Evolutionary conservation across 768 basidiomycete species (phyloP).

Genomic region (Tricholoma hemisulphureum): DNA sequence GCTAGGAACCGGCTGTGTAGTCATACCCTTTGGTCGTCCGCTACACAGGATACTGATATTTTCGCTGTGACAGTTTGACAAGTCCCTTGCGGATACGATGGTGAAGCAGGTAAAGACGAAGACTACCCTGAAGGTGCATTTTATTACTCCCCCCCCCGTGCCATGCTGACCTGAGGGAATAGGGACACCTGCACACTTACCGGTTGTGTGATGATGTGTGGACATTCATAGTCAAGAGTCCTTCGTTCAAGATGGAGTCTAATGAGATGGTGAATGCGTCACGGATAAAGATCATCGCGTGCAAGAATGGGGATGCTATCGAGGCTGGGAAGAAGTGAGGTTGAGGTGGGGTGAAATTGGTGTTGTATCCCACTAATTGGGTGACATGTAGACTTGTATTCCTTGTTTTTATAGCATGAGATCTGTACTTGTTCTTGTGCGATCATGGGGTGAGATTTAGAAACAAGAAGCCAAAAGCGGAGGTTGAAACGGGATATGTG

Average conservation of each 20-base stretch:
- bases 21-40: background rate
- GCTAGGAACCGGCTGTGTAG: background rate
- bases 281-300: conserved; percentile 96
- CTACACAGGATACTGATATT: background rate
- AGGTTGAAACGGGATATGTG: conserved; percentile 14
- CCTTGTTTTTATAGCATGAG: too few species aligned
- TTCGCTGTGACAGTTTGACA: conserved; percentile 76
- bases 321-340: conserved; percentile 75
- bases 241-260: conserved; percentile 93
- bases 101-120: conserved; percentile 94
- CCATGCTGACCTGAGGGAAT: background rate
- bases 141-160: conserved; percentile 3
- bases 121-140: conserved; percentile 81
- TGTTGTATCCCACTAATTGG: background rate
- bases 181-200: conserved; percentile 93
- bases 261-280: conserved; percentile 71
- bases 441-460: background rate
- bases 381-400: too few species aligned
- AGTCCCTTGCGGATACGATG: conserved; percentile 89
- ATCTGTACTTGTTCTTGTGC: too few species aligned
- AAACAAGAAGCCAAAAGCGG: conserved; percentile 16
- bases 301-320: conserved; percentile 91
- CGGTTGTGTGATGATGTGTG: conserved; percentile 94
- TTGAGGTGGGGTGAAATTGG: too few species aligned
- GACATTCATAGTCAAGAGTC: conserved; percentile 96